Conservation (phyloP, 176 grass and related monocot genomes). For the Oryza officinalis region DNA sequence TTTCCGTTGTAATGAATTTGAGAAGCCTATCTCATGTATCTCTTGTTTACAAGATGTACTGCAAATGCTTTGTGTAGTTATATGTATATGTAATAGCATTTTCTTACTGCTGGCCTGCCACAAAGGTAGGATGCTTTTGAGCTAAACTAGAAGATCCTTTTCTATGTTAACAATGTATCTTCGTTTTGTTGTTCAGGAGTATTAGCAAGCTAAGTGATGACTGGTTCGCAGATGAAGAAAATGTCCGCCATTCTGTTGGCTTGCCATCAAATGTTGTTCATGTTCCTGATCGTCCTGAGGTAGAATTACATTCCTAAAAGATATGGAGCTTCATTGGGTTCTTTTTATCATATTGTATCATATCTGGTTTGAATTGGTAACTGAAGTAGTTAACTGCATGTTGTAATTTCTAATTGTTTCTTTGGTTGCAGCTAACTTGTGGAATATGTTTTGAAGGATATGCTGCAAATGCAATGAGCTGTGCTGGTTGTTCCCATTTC, state of each 20-base stretch:
- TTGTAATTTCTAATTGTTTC: constrained; percentile 28
- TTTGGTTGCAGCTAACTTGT: constrained; percentile 77
- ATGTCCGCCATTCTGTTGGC: constrained; percentile 62
- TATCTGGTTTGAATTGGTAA: constrained; percentile 5
- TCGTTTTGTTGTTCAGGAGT: constrained; percentile 50
- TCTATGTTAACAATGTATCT: constrained; percentile 18
- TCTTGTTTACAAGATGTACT: constrained; percentile 4
- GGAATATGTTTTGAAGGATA: constrained; percentile 90
- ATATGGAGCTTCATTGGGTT: too few species aligned
- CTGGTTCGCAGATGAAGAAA: constrained; percentile 85
- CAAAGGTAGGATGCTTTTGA: neutral
- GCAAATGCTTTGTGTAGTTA: neutral
- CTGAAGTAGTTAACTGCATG: neutral
- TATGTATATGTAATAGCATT: neutral
- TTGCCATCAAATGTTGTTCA: constrained; percentile 48
- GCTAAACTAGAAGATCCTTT: neutral
- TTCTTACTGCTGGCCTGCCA: neutral
- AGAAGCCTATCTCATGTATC: neutral
- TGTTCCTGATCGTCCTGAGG: constrained; percentile 37
- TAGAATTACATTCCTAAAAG: constrained; percentile 5
- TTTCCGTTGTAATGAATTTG: neutral
- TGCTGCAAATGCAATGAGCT: constrained; percentile 50
- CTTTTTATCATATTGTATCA: constrained; percentile 5
- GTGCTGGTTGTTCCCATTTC: constrained; percentile 72
- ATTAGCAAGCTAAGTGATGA: constrained; percentile 66